Percentiles rank a stretch among this genome's conserved stretches.
phyloP scores from a whole-genome alignment of 148 eudicot genomes.

The Cornus suecica region DNA sequence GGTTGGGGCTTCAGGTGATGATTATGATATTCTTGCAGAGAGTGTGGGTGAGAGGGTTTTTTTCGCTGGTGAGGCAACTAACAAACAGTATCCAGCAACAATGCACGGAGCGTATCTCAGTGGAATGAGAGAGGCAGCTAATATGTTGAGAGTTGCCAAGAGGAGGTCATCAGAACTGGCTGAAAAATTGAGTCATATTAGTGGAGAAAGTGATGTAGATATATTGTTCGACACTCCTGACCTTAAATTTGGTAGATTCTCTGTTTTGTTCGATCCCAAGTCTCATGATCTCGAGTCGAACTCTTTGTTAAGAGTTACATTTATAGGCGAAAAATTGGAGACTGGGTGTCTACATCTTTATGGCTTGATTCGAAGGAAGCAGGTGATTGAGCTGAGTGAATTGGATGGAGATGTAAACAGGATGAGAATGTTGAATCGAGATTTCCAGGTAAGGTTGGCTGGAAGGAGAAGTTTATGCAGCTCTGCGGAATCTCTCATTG shows the following conservation, averaged over 20 bases:
- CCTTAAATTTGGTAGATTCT: slow-evolving; percentile 51
- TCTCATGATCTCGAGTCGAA: slow-evolving; percentile 43
- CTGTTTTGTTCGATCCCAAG: slow-evolving; percentile 47
- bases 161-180: slow-evolving; percentile 36
- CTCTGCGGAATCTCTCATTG: slow-evolving; percentile 47
- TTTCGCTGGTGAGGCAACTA: slow-evolving; percentile 97
- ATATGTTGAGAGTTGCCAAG: slow-evolving; percentile 65
- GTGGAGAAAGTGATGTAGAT: slow-evolving; percentile 31
- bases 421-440: slow-evolving; percentile 35
- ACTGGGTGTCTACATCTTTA: slow-evolving; percentile 41
- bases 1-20: slow-evolving; percentile 92
- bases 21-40: slow-evolving; percentile 90
- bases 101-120: slow-evolving; percentile 99
- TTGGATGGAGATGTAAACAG: slow-evolving; percentile 49
- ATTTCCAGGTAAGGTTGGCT: slow-evolving; percentile 48
- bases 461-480: slow-evolving; percentile 47
- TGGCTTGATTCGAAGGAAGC: slow-evolving; percentile 41
- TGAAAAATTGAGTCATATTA: slow-evolving; percentile 22
- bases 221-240: slow-evolving; percentile 50
- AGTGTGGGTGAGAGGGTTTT: slow-evolving; percentile 77
- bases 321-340: slow-evolving; percentile 38
- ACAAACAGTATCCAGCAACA: slow-evolving; percentile 90
- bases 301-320: slow-evolving; percentile 48
- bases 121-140: slow-evolving; percentile 98
- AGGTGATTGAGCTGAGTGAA: slow-evolving; percentile 44